Evolutionary conservation across 83 land plant genomes (phyloP).

Genomic region (Picea abies): DNA sequence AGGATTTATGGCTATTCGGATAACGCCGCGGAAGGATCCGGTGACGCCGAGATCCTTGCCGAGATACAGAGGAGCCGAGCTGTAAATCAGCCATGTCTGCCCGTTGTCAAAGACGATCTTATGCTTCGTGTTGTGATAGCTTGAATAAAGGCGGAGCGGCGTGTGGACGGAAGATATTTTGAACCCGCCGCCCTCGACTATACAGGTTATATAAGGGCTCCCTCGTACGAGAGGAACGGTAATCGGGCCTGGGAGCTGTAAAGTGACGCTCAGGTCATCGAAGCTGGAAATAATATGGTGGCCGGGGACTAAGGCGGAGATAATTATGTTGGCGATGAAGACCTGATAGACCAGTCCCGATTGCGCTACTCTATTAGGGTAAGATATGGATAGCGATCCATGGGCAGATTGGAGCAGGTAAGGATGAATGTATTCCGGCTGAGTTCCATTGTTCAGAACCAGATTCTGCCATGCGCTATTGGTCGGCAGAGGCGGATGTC

Average conservation of each 20-base stretch:
- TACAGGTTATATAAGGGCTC: too few relatives aligned
- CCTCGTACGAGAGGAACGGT: constrained; percentile 23
- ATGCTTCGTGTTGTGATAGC: constrained; percentile 47
- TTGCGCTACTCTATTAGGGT: constrained; percentile 15
- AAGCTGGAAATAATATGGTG: constrained; percentile 24
- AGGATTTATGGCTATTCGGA: background rate
- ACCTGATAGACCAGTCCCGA: constrained; percentile 22
- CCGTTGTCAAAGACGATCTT: constrained; percentile 45
- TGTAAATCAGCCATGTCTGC: constrained; percentile 17
- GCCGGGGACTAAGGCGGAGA: background rate
- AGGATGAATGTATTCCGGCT: constrained; percentile 83
- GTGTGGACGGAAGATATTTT: constrained; percentile 21
- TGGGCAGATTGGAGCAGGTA: constrained; percentile 43
- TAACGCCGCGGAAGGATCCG: background rate
- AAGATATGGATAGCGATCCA: constrained; percentile 26
- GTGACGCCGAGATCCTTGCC: constrained; percentile 19
- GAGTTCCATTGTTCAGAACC: constrained; percentile 60
- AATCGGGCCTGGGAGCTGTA: constrained; percentile 22
- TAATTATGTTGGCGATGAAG: constrained; percentile 24
- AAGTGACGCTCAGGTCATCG: constrained; percentile 49
- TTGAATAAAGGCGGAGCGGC: constrained; percentile 21
- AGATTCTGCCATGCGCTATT: constrained; percentile 83
- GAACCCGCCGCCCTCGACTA: too few relatives aligned
- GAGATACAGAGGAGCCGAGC: background rate
- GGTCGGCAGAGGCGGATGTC: constrained; percentile 74